These are phyloP conservation scores for Agapanthus africanus DNA, from an alignment of 106 monocot genomes.

Conservation along the genomic window DNA sequence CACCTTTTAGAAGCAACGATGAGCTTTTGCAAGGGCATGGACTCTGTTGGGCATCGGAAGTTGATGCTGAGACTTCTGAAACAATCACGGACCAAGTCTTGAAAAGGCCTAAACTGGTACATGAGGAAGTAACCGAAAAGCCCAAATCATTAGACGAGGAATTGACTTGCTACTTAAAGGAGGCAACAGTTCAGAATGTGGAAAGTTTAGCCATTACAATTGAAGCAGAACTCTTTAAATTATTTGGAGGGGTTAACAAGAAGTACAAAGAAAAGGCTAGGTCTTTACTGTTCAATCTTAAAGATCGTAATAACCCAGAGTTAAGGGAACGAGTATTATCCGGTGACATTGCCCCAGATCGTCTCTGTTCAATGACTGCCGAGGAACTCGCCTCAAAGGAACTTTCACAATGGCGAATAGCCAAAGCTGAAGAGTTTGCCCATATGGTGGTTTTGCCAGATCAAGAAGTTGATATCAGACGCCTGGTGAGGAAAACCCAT, in stretches of 20 bases:
- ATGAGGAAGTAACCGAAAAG: slow-evolving; percentile 29
- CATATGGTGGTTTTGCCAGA: slow-evolving; percentile 82
- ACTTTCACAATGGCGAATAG: slow-evolving; percentile 80
- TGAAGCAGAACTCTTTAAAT: slow-evolving; percentile 83
- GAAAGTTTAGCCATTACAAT: slow-evolving; percentile 51
- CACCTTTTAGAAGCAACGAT: slow-evolving; percentile 36
- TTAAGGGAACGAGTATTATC: slow-evolving; percentile 61
- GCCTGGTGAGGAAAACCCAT: slow-evolving; percentile 92
- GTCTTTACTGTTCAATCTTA: slow-evolving; percentile 90
- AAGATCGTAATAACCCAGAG: slow-evolving; percentile 84
- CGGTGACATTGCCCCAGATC: slow-evolving; percentile 64
- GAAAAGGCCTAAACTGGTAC: slow-evolving; percentile 39
- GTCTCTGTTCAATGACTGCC: slow-evolving; percentile 84
- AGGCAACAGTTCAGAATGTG: slow-evolving; percentile 12
- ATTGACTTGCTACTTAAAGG: slow-evolving; percentile 5
- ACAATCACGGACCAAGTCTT: slow-evolving; percentile 10
- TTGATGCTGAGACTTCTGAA: slow-evolving; percentile 19
- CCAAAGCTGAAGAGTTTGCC: slow-evolving; percentile 85
- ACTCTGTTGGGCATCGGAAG: slow-evolving; percentile 64
- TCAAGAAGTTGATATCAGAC: slow-evolving; percentile 60
- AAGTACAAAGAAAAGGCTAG: slow-evolving; percentile 97
- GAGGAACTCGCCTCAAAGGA: slow-evolving; percentile 98
- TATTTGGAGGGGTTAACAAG: slow-evolving; percentile 92
- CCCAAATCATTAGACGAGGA: slow-evolving; percentile 24
- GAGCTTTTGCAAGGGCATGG: slow-evolving; percentile 95